These are phyloP conservation scores for Coemansia sp. DNA, from an alignment of 192 early-diverging fungal species.

Conservation along the genomic window DNA sequence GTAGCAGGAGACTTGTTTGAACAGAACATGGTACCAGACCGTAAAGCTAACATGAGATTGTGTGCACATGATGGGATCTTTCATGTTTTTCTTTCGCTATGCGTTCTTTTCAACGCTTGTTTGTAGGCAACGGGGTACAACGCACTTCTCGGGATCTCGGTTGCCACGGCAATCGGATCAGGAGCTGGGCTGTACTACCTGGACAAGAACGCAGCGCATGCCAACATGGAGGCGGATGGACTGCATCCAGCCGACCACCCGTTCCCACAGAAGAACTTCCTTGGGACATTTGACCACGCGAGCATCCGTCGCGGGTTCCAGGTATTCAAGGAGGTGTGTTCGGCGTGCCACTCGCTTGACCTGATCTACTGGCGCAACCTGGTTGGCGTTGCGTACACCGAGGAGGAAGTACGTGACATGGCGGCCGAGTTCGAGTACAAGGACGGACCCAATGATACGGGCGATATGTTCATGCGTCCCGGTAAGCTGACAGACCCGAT, in stretches of 20 bases:
- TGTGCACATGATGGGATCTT: background rate
- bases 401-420: constrained; percentile 91
- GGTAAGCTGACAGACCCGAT: constrained; percentile 93
- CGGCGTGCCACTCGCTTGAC: constrained; percentile 95
- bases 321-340: constrained; percentile 98
- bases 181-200: constrained; percentile 56
- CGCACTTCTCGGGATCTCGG: constrained; percentile 50
- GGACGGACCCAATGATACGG: constrained; percentile 91
- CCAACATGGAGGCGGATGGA: constrained; percentile 88
- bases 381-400: constrained; percentile 90
- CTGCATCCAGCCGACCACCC: constrained; percentile 87
- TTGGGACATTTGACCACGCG: constrained; percentile 91
- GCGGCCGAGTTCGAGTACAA: constrained; percentile 88
- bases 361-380: constrained; percentile 94
- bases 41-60: background rate
- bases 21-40: background rate
- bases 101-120: background rate
- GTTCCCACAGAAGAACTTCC: constrained; percentile 81
- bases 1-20: background rate
- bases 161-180: constrained; percentile 61
- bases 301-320: constrained; percentile 97
- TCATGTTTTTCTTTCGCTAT: background rate
- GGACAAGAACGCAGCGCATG: constrained; percentile 60
- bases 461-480: constrained; percentile 90
- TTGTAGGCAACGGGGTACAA: constrained; percentile 28